phyloP scores from a whole-genome alignment of 2,329 filamentous ascomycete genomes.

The Colletotrichum liriopes region DNA sequence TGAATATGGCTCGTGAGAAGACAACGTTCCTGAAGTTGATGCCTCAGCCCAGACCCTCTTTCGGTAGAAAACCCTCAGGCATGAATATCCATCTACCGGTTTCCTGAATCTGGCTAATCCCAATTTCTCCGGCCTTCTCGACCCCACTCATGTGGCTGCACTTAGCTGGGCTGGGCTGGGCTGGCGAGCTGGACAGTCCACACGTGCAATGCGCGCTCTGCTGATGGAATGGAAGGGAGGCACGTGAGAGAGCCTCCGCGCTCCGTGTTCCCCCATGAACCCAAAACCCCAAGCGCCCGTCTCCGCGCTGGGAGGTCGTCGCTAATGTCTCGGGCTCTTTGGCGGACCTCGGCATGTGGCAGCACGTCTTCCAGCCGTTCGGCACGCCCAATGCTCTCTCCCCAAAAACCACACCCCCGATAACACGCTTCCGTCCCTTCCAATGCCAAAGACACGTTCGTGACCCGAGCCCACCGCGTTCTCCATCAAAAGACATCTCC shows the following conservation, averaged over 20 bases:
- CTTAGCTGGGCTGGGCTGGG: neutral
- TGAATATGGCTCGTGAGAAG: neutral
- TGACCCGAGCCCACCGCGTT: constrained; percentile 1
- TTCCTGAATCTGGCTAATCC: neutral
- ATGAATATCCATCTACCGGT: neutral
- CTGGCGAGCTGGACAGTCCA: neutral
- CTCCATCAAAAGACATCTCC: constrained; percentile 11
- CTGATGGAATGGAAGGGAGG: neutral
- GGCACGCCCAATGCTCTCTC: constrained; percentile 17
- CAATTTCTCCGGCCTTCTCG: neutral
- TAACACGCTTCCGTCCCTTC: neutral
- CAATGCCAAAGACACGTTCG: constrained; percentile 6
- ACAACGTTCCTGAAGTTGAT: neutral
- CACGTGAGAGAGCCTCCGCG: neutral
- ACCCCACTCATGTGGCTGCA: neutral
- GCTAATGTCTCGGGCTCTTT: constrained; percentile 37
- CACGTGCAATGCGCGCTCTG: neutral
- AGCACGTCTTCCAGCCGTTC: constrained; percentile 21
- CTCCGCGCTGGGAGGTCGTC: constrained; percentile 13
- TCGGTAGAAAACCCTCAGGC: neutral
- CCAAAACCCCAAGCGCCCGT: neutral
- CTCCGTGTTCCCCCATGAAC: neutral
- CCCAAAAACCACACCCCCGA: constrained; percentile 9
- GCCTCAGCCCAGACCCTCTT: neutral
- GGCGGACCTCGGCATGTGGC: constrained; percentile 45